Conservation (phyloP, 1,284 basidiomycete genomes). For the Leccinum insolens region DNA sequence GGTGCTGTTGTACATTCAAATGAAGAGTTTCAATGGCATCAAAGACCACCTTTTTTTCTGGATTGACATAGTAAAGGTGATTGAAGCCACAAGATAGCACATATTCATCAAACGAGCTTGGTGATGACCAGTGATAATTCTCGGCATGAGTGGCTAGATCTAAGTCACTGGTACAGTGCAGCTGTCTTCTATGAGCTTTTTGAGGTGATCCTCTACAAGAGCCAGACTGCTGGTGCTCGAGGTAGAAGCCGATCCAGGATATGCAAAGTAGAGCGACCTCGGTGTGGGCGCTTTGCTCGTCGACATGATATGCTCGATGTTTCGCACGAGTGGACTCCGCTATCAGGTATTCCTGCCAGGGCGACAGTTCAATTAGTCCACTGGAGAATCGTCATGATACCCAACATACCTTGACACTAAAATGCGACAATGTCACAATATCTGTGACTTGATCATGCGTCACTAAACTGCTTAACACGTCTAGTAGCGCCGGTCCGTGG, state of each 20-base stretch:
- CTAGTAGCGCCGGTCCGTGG: conserved; percentile 2
- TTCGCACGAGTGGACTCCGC: no score
- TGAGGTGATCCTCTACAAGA: no score
- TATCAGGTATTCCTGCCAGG: background rate
- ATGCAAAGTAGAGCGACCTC: no score
- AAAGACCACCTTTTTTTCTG: background rate
- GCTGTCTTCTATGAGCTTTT: no score
- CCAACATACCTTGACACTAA: conserved; percentile 8
- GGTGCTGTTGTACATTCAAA: background rate
- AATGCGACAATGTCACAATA: conserved; percentile 7
- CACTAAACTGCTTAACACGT: conserved; percentile 12
- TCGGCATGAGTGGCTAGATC: background rate
- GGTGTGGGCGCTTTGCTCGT: no score
- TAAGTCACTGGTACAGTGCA: no score
- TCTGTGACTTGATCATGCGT: conserved; percentile 3
- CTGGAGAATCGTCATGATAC: background rate
- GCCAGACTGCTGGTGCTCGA: no score
- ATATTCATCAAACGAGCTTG: background rate
- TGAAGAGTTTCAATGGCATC: background rate
- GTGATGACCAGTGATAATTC: background rate
- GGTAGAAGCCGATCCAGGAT: no score
- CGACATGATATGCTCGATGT: no score
- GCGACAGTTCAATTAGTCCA: background rate
- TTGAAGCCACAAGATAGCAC: background rate
- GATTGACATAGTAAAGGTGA: background rate